These are phyloP conservation scores for Torulaspora delbrueckii DNA, from an alignment of 805 yeast species.

Conservation along the genomic window DNA sequence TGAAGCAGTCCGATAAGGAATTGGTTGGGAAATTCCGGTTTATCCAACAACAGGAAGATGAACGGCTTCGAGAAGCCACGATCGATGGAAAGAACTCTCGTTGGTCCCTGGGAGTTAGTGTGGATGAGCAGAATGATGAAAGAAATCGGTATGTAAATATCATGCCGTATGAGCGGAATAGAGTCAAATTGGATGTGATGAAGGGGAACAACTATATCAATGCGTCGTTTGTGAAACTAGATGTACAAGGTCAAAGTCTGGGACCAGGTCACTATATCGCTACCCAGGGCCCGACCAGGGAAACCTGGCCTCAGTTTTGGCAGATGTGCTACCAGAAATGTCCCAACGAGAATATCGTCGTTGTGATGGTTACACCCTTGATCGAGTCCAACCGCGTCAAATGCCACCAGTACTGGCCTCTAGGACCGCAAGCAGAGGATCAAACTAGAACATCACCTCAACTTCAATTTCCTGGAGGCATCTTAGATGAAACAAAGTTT, in stretches of 20 bases:
- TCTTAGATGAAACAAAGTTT: conserved; percentile 23
- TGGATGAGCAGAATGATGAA: conserved; percentile 22
- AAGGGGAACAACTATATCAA: conserved; percentile 63
- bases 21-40: conserved; percentile 30
- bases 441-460: conserved; percentile 9
- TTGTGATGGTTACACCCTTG: conserved; percentile 74
- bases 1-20: conserved; percentile 25
- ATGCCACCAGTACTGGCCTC: conserved; percentile 78
- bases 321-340: conserved; percentile 64
- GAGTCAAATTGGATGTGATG: conserved; percentile 41
- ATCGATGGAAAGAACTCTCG: conserved; percentile 24
- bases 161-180: conserved; percentile 58
- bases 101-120: conserved; percentile 32
- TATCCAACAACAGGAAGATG: conserved; percentile 37
- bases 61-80: conserved; percentile 37
- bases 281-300: conserved; percentile 72
- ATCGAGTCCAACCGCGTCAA: conserved; percentile 65
- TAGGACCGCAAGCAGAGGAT: conserved; percentile 11
- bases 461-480: conserved; percentile 24
- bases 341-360: conserved; percentile 50
- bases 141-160: conserved; percentile 61
- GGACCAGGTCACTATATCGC: conserved; percentile 49
- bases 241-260: conserved; percentile 23
- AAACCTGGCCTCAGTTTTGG: conserved; percentile 85
- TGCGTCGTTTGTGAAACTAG: conserved; percentile 60